Evolutionary conservation across 2,329 filamentous ascomycete species (phyloP).

Genomic region (Paracoccidioides lutzii): DNA sequence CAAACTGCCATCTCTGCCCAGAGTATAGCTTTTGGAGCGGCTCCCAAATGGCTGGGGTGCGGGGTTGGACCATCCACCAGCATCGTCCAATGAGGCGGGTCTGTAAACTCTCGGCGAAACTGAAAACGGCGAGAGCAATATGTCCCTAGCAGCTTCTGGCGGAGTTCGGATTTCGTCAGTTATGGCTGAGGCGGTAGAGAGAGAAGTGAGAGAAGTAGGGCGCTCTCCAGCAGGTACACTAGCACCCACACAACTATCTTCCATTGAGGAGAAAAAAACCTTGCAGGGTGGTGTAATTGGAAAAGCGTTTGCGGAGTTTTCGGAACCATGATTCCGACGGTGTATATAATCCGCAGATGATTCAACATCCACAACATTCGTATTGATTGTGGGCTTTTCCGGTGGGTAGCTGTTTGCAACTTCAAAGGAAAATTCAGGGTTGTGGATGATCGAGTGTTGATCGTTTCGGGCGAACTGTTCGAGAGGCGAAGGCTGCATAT

Average conservation of each 20-base stretch:
- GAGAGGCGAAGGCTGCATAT: slow-evolving; percentile 26
- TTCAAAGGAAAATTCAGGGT: slow-evolving; percentile 29
- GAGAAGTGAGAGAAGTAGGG: slow-evolving; percentile 32
- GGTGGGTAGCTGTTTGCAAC: slow-evolving; percentile 21
- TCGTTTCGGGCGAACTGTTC: slow-evolving; percentile 30
- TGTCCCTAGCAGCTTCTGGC: slow-evolving; percentile 24
- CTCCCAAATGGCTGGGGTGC: slow-evolving; percentile 15
- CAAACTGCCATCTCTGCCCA: slow-evolving; percentile 24
- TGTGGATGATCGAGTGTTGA: slow-evolving; percentile 32
- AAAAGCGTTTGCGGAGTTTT: slow-evolving; percentile 1
- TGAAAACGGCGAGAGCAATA: slow-evolving; percentile 26
- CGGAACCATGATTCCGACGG: not conserved
- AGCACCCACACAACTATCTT: slow-evolving; percentile 9
- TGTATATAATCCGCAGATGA: not conserved
- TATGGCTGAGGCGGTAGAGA: slow-evolving; percentile 31
- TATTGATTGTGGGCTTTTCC: not conserved
- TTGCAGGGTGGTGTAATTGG: not conserved
- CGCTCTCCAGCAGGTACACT: slow-evolving; percentile 20
- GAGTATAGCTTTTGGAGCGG: slow-evolving; percentile 24
- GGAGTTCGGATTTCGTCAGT: slow-evolving; percentile 31
- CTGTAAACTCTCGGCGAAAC: slow-evolving; percentile 26
- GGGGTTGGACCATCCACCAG: slow-evolving; percentile 28
- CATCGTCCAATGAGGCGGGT: slow-evolving; percentile 29
- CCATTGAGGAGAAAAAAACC: slow-evolving; percentile 2
- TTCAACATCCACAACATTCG: not conserved